Evolutionary conservation across 2,329 filamentous ascomycete genomes (phyloP), one percentile per base, ranked within the genome.

Genomic region (Phialophora chinensis): DNA sequence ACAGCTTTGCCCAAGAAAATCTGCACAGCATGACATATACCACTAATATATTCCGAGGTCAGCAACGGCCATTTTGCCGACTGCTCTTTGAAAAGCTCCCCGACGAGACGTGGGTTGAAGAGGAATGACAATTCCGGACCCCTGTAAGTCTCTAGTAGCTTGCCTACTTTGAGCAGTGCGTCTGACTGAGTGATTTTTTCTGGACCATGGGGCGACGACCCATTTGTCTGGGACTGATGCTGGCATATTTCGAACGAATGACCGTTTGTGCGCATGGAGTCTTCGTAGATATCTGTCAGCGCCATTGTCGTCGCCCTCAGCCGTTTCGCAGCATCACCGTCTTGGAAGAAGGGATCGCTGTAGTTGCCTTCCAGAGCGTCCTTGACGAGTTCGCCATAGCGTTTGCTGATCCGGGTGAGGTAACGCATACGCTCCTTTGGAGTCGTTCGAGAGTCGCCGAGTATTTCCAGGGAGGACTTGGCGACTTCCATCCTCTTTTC

Each of bases 401-500:
- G 67, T 54, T 67, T 69, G 27, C 71, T 72, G 14, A 74, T 70
- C 8, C 62, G 60, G 33, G 66, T 72, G 42, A 74, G 67, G 54
- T 71, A 72, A 20, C 65, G 54, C 49, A 69, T 65, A 12, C 66
- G 69, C 33, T 72, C 69, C 23, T 63, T 50, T 12, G 25, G 57
- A 3, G 71, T 76, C 1, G 69, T 55, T 20, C 74, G 73, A 3
- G 73, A 38, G 5, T 55, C 17, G 2, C 75, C 76, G 0, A 79
- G 64, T 52, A 73, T 74, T 0, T 66, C 44, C 17, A 72, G 54
- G 17, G 62, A 66, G 27, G 50, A 35, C 38, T 69, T 70, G 69
- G 64, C 68, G 17, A 27, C 38, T 47, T 49, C 49, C 17, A 70
- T 56, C 55, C 66, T 64, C 4, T 12, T 10, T 44, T 71, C 69